Conservation (phyloP, 192 early-diverging fungal genomes). For the Backusella luteola region DNA sequence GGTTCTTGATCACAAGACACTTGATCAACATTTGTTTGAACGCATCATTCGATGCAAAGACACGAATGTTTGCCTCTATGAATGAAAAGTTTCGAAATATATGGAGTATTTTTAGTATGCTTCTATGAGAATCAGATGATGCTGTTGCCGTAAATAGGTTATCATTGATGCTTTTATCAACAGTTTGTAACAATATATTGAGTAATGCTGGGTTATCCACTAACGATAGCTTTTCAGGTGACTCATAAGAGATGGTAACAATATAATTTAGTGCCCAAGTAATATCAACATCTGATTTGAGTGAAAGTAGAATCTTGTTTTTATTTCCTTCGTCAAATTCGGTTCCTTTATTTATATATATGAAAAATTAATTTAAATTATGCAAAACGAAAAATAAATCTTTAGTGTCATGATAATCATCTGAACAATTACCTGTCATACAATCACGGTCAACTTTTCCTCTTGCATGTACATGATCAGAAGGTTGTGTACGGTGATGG, state of each 20-base stretch:
- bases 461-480: conserved; percentile 9
- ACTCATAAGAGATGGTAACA: conserved; percentile 58
- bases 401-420: background rate
- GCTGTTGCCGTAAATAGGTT: background rate
- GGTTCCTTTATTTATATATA: background rate
- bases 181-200: conserved; percentile 34
- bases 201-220: conserved; percentile 55
- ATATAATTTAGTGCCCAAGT: conserved; percentile 80
- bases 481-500: conserved; percentile 13
- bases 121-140: background rate
- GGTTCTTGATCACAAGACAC: conserved; percentile 54
- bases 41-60: conserved; percentile 42
- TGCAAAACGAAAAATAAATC: background rate
- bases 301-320: conserved; percentile 66
- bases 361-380: background rate
- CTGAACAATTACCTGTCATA: background rate
- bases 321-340: conserved; percentile 30
- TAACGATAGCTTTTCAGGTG: conserved; percentile 55
- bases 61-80: conserved; percentile 53
- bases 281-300: conserved; percentile 71
- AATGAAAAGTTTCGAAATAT: conserved; percentile 78
- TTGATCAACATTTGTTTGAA: conserved; percentile 62
- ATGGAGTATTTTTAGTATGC: conserved; percentile 42
- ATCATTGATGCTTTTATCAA: conserved; percentile 51
- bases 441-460: background rate